Evolutionary conservation across 805 yeast species (phyloP), one percentile per base, ranked within the genome.

Genomic region (Metschnikowia proteae): DNA sequence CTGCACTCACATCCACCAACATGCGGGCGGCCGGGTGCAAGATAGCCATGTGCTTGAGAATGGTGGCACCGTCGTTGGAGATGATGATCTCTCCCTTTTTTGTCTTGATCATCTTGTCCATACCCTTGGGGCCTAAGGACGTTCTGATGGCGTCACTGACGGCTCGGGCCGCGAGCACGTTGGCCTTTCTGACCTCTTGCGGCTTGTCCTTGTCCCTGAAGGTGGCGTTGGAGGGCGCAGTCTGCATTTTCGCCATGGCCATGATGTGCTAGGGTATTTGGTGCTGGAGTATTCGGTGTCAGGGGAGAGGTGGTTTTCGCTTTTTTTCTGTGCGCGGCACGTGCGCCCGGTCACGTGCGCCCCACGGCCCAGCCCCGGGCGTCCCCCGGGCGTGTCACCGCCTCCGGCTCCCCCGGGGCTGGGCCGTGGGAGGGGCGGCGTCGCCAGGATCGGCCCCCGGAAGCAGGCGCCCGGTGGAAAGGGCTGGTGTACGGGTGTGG

Each of bases 91-190:
- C 90, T 35, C 98, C 98, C 50, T 79, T 80, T 44, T 91, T 85
- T 17, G 98, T 91, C 70, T 89, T 89, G 72, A 88, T 89, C 98
- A 94, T 92, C 75, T 94, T 94, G 69, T 94, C 99, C 99, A 94
- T 94, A 52, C 99, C 99, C 68, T 90, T 92, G 48, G 99, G 99
- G 22, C 99, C 99, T 51, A 94, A 74, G 11, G 98, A 86, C 5
- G 97, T 91, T 68, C 97, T 80, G 60, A 90, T 88, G 42, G 97
- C 97, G 68, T 90, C 97, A 3, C 96, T 90, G 26, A 90, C 97
- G 5, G 97, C 96, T 60, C 92, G 77, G 5, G 97, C 97, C 3
- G 97, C 97, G 54, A 86, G 76, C 57, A 91, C 89, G 65, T 90
- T 90, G 46, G 91, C 81, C 68, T 81, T 83, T 54, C 97, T 85